These are phyloP conservation scores for Diutina rugosa DNA, from an alignment of 1,139 yeast species.

Conservation along the genomic window DNA sequence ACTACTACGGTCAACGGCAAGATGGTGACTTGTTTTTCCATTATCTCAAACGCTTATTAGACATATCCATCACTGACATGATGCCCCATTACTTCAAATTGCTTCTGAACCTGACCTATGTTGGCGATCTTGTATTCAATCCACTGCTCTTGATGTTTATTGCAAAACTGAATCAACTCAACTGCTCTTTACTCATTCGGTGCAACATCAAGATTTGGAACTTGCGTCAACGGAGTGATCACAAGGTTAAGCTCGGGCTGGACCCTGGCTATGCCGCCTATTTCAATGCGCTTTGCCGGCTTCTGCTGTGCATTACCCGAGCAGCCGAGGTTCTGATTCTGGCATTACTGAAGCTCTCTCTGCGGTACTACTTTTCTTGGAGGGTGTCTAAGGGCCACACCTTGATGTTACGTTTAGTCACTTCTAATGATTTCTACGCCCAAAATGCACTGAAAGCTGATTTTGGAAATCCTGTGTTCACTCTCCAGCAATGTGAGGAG, in stretches of 20 bases:
- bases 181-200: slow-evolving; percentile 19
- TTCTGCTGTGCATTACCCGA: slow-evolving; percentile 20
- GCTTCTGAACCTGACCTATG: slow-evolving; percentile 11
- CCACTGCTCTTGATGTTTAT: slow-evolving; percentile 28
- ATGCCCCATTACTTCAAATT: slow-evolving; percentile 18
- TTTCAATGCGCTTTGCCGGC: slow-evolving; percentile 13
- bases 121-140: slow-evolving; percentile 28
- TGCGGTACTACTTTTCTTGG: slow-evolving; percentile 40
- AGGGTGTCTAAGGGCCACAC: slow-evolving; percentile 28
- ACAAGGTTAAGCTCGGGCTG: slow-evolving; percentile 2
- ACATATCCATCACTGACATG: slow-evolving; percentile 14
- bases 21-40: slow-evolving; percentile 11
- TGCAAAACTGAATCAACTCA: slow-evolving; percentile 24
- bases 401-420: slow-evolving; percentile 13
- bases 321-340: slow-evolving; percentile 14
- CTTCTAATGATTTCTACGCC: slow-evolving; percentile 18
- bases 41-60: slow-evolving; percentile 16
- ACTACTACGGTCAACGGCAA: slow-evolving; percentile 13
- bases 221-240: slow-evolving; percentile 6
- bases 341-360: neutral
- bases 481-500: slow-evolving; percentile 15
- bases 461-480: slow-evolving; percentile 6
- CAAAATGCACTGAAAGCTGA: slow-evolving; percentile 8
- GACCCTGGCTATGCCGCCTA: slow-evolving; percentile 6
- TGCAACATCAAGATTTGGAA: slow-evolving; percentile 9